Conservation (phyloP, 2,329 filamentous ascomycete species). For the Apiospora aurea region DNA sequence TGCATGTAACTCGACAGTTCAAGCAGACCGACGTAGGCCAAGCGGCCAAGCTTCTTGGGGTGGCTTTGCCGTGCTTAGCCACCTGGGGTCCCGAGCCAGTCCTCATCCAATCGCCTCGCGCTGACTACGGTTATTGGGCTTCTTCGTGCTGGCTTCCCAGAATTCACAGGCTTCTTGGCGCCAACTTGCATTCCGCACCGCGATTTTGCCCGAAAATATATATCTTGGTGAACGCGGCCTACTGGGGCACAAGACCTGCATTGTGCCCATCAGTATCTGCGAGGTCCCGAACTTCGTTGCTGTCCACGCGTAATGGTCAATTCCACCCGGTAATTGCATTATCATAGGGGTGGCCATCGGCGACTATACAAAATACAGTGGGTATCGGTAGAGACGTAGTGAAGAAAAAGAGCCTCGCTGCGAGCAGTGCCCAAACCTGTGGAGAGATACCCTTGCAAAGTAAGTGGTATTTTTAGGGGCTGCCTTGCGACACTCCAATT, state of each 20-base stretch:
- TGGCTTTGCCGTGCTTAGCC: conserved; percentile 37
- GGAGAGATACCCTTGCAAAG: not conserved
- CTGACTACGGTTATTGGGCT: not conserved
- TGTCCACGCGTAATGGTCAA: conserved; percentile 13
- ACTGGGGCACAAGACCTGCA: not conserved
- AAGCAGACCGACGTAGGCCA: conserved; percentile 18
- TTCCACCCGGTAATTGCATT: not conserved
- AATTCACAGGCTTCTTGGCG: not conserved
- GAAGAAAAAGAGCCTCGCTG: conserved; percentile 4
- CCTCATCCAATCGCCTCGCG: not conserved
- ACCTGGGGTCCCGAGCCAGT: conserved; percentile 24
- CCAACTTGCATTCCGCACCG: not conserved
- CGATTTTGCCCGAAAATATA: not conserved
- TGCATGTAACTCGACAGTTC: conserved; percentile 30
- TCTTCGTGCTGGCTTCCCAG: not conserved
- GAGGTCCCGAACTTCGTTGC: conserved; percentile 5
- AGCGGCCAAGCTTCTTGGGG: conserved; percentile 24
- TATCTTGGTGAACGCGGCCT: not conserved
- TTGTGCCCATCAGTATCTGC: conserved; percentile 4
- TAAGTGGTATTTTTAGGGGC: conserved; percentile 6
- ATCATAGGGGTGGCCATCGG: conserved; percentile 2
- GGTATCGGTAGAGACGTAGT: not conserved
- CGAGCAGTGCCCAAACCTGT: conserved; percentile 19
- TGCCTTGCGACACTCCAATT: not conserved
- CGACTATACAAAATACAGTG: conserved; percentile 1